These are phyloP conservation scores for Blastocystis sp. DNA, from an alignment of 352 stramenopile species.

Conservation along the genomic window DNA sequence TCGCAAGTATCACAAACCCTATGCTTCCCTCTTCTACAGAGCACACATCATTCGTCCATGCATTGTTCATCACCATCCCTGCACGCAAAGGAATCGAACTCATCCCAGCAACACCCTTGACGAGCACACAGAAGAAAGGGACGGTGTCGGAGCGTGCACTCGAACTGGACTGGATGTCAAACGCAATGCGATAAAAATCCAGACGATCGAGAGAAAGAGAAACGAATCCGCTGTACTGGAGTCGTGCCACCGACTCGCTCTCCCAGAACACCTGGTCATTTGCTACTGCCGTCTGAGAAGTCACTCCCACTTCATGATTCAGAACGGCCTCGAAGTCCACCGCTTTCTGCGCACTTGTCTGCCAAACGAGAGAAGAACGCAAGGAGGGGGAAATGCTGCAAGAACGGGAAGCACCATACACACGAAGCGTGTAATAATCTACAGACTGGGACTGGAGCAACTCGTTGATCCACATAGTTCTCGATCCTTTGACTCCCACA, in stretches of 20 bases:
- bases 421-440: conserved; percentile 5
- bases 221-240: neutral
- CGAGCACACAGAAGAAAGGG: neutral
- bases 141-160: neutral
- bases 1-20: too few relatives aligned
- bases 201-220: neutral
- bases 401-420: conserved; percentile 8
- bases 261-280: neutral
- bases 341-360: neutral
- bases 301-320: neutral
- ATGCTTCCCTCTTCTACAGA: neutral
- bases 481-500: neutral
- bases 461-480: neutral
- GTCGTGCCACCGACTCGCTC: neutral
- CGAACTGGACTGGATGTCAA: neutral
- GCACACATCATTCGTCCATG: neutral
- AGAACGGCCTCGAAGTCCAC: neutral
- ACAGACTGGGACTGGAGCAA: neutral
- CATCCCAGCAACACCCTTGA: neutral
- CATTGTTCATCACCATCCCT: neutral
- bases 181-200: neutral
- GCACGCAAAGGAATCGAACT: neutral
- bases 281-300: neutral
- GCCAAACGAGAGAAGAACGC: neutral
- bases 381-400: neutral